Base-by-base conservation (phyloP, 1,284 basidiomycete species). In the Fistulinella staudtii region DNA sequence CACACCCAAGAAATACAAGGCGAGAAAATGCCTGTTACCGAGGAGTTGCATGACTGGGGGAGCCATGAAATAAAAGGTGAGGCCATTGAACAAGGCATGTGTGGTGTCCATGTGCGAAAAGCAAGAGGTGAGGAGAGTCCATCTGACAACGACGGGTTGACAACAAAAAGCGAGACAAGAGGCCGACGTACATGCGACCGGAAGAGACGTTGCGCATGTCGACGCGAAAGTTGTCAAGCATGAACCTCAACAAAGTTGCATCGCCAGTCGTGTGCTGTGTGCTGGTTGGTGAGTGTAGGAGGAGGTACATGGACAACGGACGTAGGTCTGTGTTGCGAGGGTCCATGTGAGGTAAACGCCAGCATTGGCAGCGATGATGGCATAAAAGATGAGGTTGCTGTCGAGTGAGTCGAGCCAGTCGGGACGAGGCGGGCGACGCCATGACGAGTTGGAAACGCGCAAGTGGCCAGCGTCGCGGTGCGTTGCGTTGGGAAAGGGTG, bases 51-150 rank as follows among this genome's bases (percentile, higher is more conserved):
- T 72, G 22, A 89, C 79, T 1, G 80, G 69, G 0, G 78, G 82
- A 1, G 85, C 86, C 70, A 93, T 79, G 67, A 89, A 92, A 60
- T 76, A 89, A 57, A 86, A 85, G 0, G 85, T 81, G 52, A 93
- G 74, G 37, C 80, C 80, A 61, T 95, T 95, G 61, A 93, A 69
- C 22, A 87, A 56, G 27, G 92, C 78, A 61, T 95, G 93, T 0
- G 60, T 53, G 9, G 74, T 47, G 20, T 73, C 70, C 50, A 72
- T 66, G 57, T 93, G 90, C 3, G 84, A 92, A 70, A 93, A 92
- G 47, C 72, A 75, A 21, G 75, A 68, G 0, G 89, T 91, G 17
- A 93, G 50, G 22, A 88, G 66, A 0, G 89, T 92, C 87, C 90
- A 93, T 63, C 89, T 92, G 44, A n/a, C n/a, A 5, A 40, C 31